These are phyloP conservation scores for Prunella vulgaris DNA, from an alignment of 257 asterid species.

Conservation along the genomic window DNA sequence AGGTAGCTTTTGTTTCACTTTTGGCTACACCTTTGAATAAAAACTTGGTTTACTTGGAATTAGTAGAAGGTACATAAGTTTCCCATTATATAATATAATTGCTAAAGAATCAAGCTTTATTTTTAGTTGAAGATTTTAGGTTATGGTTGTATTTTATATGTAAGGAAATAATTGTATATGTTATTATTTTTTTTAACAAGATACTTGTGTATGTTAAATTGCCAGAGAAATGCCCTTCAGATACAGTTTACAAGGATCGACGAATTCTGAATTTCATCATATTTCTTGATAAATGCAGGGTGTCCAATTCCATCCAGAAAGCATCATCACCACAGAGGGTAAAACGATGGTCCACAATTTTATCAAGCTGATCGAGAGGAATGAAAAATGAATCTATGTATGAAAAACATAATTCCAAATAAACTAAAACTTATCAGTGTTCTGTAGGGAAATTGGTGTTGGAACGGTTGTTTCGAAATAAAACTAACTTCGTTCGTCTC, in stretches of 20 bases:
- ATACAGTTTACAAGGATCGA: neutral
- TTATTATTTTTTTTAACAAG: too few species aligned
- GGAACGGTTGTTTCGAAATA: neutral
- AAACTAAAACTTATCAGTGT: neutral
- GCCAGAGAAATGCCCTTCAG: neutral
- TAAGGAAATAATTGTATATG: neutral
- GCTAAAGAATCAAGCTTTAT: slow-evolving; percentile 7
- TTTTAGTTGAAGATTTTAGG: neutral
- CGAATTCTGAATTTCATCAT: neutral
- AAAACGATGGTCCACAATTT: slow-evolving; percentile 65
- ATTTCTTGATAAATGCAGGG: slow-evolving; percentile 47
- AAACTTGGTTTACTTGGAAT: neutral
- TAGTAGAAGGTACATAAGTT: neutral
- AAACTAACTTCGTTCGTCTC: too few species aligned
- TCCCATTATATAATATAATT: too few species aligned
- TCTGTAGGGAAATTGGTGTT: neutral
- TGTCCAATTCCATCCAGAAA: slow-evolving; percentile 92
- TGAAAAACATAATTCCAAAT: neutral
- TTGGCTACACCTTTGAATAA: neutral
- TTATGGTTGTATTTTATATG: too few species aligned
- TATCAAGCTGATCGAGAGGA: slow-evolving; percentile 59
- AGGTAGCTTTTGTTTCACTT: slow-evolving; percentile 39
- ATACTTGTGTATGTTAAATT: neutral
- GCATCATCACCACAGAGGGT: slow-evolving; percentile 77
- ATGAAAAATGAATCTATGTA: slow-evolving; percentile 33